Conservation (phyloP, 2,329 filamentous ascomycete species). For the Ceratocystis diversiconidia region DNA sequence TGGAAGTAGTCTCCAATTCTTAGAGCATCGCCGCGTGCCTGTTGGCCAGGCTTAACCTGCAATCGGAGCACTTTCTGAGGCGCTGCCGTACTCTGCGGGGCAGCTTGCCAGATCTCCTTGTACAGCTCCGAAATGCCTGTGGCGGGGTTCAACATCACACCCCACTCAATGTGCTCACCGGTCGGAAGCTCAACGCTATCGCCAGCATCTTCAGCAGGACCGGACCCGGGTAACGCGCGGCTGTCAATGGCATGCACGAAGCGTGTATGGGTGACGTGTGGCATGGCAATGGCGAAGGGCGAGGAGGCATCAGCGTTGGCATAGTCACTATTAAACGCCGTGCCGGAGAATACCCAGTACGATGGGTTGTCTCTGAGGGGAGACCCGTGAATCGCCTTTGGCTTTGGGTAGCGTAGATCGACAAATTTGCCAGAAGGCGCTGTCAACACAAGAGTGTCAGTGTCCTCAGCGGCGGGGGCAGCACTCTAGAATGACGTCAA, state of each 20-base stretch:
- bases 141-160: slow-evolving; percentile 43
- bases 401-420: slow-evolving; percentile 39
- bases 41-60: background rate
- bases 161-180: slow-evolving; percentile 39
- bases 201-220: slow-evolving; percentile 36
- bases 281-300: background rate
- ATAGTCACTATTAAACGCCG: background rate
- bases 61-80: background rate
- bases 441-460: slow-evolving; percentile 45
- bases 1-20: slow-evolving; percentile 11
- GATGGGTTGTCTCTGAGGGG: background rate
- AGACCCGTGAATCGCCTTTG: background rate
- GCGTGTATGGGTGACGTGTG: slow-evolving; percentile 25
- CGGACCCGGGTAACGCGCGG: slow-evolving; percentile 29
- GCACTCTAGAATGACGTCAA: slow-evolving; percentile 4
- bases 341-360: slow-evolving; percentile 14
- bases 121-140: slow-evolving; percentile 40
- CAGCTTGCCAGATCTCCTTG: slow-evolving; percentile 47
- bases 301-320: background rate
- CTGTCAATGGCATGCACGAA: slow-evolving; percentile 48
- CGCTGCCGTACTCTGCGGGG: background rate
- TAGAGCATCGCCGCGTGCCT: slow-evolving; percentile 2
- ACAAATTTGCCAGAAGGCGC: slow-evolving; percentile 43
- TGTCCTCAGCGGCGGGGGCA: slow-evolving; percentile 9
- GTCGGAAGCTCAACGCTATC: slow-evolving; percentile 34